Conservation (phyloP, 495 filamentous ascomycete genomes). For the Chaetomium fimeti region DNA sequence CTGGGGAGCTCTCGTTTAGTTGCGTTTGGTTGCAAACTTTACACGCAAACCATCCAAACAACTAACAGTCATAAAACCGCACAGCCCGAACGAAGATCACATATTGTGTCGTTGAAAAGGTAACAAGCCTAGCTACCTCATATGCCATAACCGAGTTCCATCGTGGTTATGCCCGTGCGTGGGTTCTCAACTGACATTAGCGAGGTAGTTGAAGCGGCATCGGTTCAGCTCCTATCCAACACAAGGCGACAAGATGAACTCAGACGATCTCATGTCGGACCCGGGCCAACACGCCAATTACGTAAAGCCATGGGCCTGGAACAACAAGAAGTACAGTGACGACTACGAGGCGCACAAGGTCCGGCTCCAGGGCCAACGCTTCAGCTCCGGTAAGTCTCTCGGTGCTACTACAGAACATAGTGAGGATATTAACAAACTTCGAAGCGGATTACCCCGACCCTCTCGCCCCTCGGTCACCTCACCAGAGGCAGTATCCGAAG, state of each 20-base stretch:
- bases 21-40: too few species aligned
- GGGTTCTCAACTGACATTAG: too few species aligned
- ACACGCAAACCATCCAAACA: too few species aligned
- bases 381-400: slow-evolving; percentile 40
- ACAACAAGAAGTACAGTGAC: slow-evolving; percentile 46
- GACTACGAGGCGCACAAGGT: slow-evolving; percentile 50
- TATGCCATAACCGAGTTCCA: too few species aligned
- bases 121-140: too few species aligned
- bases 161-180: too few species aligned
- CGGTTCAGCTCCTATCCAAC: too few species aligned
- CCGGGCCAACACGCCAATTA: not conserved
- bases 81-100: too few species aligned
- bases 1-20: too few species aligned
- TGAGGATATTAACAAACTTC: not conserved
- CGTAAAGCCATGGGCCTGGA: slow-evolving; percentile 23
- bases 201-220: too few species aligned
- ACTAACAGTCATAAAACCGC: too few species aligned
- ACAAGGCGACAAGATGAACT: slow-evolving; percentile 24
- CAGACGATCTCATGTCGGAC: slow-evolving; percentile 34
- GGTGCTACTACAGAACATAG: not conserved
- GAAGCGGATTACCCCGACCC: slow-evolving; percentile 45
- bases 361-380: slow-evolving; percentile 42
- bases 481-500: slow-evolving; percentile 36
- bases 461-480: slow-evolving; percentile 36
- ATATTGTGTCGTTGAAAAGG: too few species aligned